Conservation (phyloP, 352 stramenopile species). For the Globisporangium rhizosaccharum region DNA sequence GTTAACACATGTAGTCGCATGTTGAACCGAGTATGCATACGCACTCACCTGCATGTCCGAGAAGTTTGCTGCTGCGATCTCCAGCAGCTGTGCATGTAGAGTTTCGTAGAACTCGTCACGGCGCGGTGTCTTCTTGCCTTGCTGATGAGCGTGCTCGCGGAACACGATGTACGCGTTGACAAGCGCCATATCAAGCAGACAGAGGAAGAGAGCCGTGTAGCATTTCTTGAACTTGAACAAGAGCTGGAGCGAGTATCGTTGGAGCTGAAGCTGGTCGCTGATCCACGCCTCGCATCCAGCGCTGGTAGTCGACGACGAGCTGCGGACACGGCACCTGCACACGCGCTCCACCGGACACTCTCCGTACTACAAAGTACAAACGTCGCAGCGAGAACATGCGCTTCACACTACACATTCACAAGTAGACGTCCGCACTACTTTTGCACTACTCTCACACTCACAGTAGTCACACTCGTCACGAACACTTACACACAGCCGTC, state of each 20-base stretch:
- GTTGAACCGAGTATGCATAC: not conserved
- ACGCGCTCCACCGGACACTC: too few relatives aligned
- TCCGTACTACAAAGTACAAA: too few relatives aligned
- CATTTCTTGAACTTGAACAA: constrained; percentile 14
- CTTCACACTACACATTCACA: too few relatives aligned
- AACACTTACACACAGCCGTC: too few relatives aligned
- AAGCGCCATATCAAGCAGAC: constrained; percentile 14
- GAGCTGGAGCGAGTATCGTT: constrained; percentile 13
- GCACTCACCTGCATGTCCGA: not conserved
- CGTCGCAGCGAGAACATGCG: too few relatives aligned
- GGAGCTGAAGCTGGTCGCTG: constrained; percentile 6
- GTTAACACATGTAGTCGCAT: too few relatives aligned
- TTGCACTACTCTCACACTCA: too few relatives aligned
- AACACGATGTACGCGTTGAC: constrained; percentile 20
- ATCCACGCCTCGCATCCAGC: not conserved
- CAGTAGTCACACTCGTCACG: too few relatives aligned
- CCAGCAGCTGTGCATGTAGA: not conserved
- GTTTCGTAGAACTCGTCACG: not conserved
- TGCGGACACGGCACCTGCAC: too few relatives aligned
- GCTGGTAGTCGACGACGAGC: constrained; percentile 1
- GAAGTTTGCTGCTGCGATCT: not conserved
- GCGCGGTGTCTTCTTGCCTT: not conserved
- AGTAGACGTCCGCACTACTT: too few relatives aligned
- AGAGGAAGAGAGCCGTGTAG: constrained; percentile 18
- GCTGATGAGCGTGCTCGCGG: not conserved